A percentile compares a stretch with the other conserved stretches of the same genome.
Conservation (phyloP, 2,329 filamentous ascomycete species). For the Proliferodiscus dingleyae region DNA sequence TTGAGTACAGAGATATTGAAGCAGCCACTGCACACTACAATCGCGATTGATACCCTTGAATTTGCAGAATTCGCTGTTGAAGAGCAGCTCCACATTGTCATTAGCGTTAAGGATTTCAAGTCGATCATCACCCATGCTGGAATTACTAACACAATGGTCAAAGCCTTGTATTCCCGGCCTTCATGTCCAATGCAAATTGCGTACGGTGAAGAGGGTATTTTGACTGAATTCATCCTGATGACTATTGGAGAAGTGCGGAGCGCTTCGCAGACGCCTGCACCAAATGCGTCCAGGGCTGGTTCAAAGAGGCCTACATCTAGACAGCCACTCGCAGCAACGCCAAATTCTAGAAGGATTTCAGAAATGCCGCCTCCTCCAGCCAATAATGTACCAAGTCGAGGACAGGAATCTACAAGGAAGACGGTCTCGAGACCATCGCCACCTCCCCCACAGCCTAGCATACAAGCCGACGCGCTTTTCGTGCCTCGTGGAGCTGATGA, state of each 20-base stretch:
- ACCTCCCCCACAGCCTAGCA: slow-evolving; percentile 49
- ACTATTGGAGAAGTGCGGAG: slow-evolving; percentile 60
- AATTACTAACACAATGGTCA: slow-evolving; percentile 60
- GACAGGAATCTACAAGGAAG: slow-evolving; percentile 18
- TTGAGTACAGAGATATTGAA: slow-evolving; percentile 60
- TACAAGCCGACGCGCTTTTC: slow-evolving; percentile 65
- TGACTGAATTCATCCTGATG: slow-evolving; percentile 77
- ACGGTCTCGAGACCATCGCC: slow-evolving; percentile 45
- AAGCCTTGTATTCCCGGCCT: slow-evolving; percentile 66
- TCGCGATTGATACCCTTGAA: slow-evolving; percentile 70
- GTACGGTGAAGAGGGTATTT: slow-evolving; percentile 63
- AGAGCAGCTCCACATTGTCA: slow-evolving; percentile 71
- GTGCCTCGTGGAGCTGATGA: slow-evolving; percentile 50
- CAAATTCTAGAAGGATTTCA: slow-evolving; percentile 24
- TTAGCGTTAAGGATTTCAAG: slow-evolving; percentile 79
- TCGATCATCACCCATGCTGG: slow-evolving; percentile 73
- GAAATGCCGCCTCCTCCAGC: slow-evolving; percentile 27
- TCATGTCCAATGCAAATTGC: slow-evolving; percentile 67
- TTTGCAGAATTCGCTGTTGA: slow-evolving; percentile 72
- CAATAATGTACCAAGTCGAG: slow-evolving; percentile 16
- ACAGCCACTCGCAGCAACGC: slow-evolving; percentile 25
- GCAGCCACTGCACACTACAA: slow-evolving; percentile 75
- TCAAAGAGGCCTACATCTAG: slow-evolving; percentile 26
- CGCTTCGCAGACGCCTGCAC: slow-evolving; percentile 24
- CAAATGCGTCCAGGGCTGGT: slow-evolving; percentile 20